Base-by-base conservation (phyloP, 768 basidiomycete species). In the Podaxis sp. region DNA sequence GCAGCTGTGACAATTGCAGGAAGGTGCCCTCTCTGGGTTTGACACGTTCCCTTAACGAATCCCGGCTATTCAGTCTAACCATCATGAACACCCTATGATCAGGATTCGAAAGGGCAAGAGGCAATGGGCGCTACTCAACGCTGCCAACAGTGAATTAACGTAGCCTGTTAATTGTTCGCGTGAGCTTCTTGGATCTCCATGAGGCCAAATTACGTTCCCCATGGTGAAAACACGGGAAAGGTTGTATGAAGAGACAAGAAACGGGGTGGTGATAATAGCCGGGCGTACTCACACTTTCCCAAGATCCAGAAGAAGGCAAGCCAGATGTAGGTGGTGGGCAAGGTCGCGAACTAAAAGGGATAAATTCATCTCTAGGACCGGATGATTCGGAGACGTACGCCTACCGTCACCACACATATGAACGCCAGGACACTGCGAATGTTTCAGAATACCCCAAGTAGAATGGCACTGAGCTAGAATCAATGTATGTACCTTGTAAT, bases 111-210 rank as follows among this genome's bases (percentile, higher is more conserved):
- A 13, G 22, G n/a, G 22, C 12, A 27, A 33, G 15, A 55, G 51
- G 56, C 22, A 63, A 57, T 33, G 22, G 33, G 13, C n/a, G 37
- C 25, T 43, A 73, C 73, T 74, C 71, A 72, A 83, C 82, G 81
- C 76, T 47, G 81, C 81, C n/a, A 84, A 70, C 27, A 81, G 68
- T 1, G 81, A 82, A 64, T 83, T 84, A 22, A 83, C 80, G 64
- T 84, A 82, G 65, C 79, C 82, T 83, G 53, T 55, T 12, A 17
- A 46, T 27, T 49, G 53, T 61, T 36, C 53, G 19, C 24, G 53
- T 61, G 60, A 61, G 60, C 40, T 19, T 53, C 29, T 22, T 46
- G 47, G 19, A 43, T 15, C 17, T 17, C 43, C 40, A 55, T 37
- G 27, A 55, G 53, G 53, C 25, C n/a, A 22, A 36, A 55, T 61